These are phyloP conservation scores for Saccharomyces hybrid DNA, from an alignment of 1,139 yeast genomes.

Conservation along the genomic window DNA sequence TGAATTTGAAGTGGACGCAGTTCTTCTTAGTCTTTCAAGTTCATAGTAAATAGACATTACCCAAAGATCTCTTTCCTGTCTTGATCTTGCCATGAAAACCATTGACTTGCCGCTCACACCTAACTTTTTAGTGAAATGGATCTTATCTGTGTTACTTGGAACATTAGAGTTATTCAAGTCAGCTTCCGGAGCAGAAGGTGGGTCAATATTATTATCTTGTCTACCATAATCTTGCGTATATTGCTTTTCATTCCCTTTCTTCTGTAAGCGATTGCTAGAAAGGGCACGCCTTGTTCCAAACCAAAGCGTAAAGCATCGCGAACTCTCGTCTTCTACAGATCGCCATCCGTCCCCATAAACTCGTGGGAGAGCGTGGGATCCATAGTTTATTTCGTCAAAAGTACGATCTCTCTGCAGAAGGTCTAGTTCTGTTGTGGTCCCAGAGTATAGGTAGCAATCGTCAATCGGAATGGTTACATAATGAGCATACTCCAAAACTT, in stretches of 20 bases:
- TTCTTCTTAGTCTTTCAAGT: conserved; percentile 45
- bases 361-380: conserved; percentile 56
- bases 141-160: conserved; percentile 36
- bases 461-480: conserved; percentile 53
- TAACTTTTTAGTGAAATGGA: conserved; percentile 43
- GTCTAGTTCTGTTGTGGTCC: conserved; percentile 52
- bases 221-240: not conserved
- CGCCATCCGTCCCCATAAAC: conserved; percentile 78
- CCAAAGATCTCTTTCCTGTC: conserved; percentile 84
- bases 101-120: conserved; percentile 64
- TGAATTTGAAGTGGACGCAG: not conserved
- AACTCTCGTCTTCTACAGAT: conserved; percentile 65
- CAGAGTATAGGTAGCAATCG: conserved; percentile 72
- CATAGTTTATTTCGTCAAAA: conserved; percentile 45
- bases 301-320: conserved; percentile 79
- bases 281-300: conserved; percentile 56
- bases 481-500: conserved; percentile 41
- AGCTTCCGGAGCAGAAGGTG: not conserved
- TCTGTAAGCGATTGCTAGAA: conserved; percentile 10
- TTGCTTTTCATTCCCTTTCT: conserved; percentile 1
- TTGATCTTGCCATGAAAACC: conserved; percentile 72
- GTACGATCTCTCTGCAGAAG: conserved; percentile 43
- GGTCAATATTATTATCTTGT: not conserved
- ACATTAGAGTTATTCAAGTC: conserved; percentile 1
- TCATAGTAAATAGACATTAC: conserved; percentile 57